Evolutionary conservation across 345 rosid genomes (phyloP).

Genomic region (Eucalyptus dawsonii): DNA sequence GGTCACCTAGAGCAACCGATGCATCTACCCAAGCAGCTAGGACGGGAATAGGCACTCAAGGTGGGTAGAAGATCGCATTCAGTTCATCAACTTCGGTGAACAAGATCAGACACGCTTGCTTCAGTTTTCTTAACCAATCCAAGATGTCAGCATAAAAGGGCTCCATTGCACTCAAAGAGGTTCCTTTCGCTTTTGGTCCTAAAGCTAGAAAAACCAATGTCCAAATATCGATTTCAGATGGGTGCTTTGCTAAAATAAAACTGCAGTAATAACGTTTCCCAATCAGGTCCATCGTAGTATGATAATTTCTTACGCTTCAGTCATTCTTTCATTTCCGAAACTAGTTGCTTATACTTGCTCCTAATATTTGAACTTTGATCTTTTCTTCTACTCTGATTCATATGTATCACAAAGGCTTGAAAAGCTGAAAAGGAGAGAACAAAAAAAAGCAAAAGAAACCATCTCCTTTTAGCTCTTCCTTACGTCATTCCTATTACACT

Average conservation of each 20-base stretch:
- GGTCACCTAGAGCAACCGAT: not conserved
- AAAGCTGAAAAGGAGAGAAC: not conserved
- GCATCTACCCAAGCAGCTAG: not conserved
- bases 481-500: not conserved
- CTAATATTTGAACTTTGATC: not conserved
- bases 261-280: not conserved
- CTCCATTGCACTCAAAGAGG: not conserved
- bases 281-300: not conserved
- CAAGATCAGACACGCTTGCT: not conserved
- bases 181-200: not conserved
- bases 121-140: not conserved
- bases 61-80: not conserved
- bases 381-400: not conserved
- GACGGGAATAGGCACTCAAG: not conserved
- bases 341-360: not conserved
- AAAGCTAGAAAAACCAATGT: not conserved
- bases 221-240: not conserved
- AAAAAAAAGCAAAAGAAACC: not conserved
- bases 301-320: not conserved
- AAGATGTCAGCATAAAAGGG: not conserved
- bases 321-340: not conserved
- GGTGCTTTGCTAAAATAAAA: not conserved
- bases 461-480: not conserved
- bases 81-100: not conserved
- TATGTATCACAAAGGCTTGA: not conserved